Percentiles rank a stretch among this genome's conserved stretches.
Evolutionary conservation across 805 yeast genomes (phyloP).

Genomic region (Cyberlindnera nakhonratchasimensis): DNA sequence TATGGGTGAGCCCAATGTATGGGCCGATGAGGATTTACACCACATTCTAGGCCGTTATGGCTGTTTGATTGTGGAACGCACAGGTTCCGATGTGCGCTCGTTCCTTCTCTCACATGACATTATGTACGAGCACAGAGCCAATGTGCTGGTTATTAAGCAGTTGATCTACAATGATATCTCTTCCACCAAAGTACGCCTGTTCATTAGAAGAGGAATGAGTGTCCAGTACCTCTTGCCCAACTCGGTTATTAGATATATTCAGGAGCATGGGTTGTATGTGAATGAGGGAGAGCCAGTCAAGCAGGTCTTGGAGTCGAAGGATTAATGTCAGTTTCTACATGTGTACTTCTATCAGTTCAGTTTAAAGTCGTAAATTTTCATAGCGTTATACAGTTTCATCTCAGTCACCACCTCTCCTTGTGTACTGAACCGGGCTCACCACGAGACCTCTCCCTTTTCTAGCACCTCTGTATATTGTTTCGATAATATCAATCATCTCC

Average conservation of each 20-base stretch:
- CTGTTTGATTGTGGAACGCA: slow-evolving; percentile 92
- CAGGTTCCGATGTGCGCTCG: slow-evolving; percentile 93
- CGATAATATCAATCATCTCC: slow-evolving; percentile 87
- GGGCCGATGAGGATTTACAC: slow-evolving; percentile 95
- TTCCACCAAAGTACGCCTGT: slow-evolving; percentile 90
- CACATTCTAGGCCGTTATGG: slow-evolving; percentile 96
- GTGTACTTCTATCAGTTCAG: no score
- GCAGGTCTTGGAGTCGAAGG: slow-evolving; percentile 59
- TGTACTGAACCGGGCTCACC: slow-evolving; percentile 55
- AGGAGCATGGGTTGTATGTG: slow-evolving; percentile 82
- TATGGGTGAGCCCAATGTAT: slow-evolving; percentile 99
- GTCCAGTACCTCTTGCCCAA: slow-evolving; percentile 94
- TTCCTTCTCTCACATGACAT: slow-evolving; percentile 91
- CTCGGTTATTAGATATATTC: slow-evolving; percentile 90
- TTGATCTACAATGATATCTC: slow-evolving; percentile 94
- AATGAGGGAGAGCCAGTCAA: slow-evolving; percentile 92
- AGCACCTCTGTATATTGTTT: slow-evolving; percentile 88
- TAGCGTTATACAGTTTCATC: no score
- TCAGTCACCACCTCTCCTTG: slow-evolving; percentile 17
- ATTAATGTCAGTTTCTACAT: slow-evolving; percentile 16
- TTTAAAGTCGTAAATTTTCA: background rate
- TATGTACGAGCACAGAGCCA: slow-evolving; percentile 94
- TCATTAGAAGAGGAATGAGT: slow-evolving; percentile 92
- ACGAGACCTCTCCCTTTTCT: slow-evolving; percentile 90
- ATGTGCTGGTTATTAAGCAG: slow-evolving; percentile 92